phyloP scores from a whole-genome alignment of 2,329 filamentous ascomycete species.

The Aspergillus brunneoviolaceus region DNA sequence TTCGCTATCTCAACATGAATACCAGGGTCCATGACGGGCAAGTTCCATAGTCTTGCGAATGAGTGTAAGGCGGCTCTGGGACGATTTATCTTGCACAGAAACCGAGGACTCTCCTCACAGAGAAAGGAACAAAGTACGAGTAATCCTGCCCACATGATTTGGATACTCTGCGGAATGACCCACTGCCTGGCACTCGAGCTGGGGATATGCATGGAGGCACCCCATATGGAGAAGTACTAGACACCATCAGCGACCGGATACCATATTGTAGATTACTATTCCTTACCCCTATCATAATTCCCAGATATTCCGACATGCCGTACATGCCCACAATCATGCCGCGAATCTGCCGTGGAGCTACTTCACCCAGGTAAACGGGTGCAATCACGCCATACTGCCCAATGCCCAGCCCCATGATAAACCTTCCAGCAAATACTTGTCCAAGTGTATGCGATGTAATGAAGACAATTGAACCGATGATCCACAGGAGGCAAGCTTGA shows the following conservation, averaged over 20 bases:
- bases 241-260: not conserved
- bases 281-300: constrained; percentile 23
- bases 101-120: constrained; percentile 65
- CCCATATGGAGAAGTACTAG: constrained; percentile 40
- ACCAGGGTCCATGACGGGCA: constrained; percentile 20
- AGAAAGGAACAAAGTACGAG: constrained; percentile 66
- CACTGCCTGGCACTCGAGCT: constrained; percentile 42
- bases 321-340: constrained; percentile 53
- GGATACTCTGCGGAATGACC: constrained; percentile 67
- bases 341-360: constrained; percentile 68
- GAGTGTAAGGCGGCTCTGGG: constrained; percentile 41
- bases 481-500: constrained; percentile 21
- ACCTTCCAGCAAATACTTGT: constrained; percentile 32
- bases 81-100: constrained; percentile 62
- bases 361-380: constrained; percentile 84
- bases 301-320: constrained; percentile 24
- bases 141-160: constrained; percentile 69
- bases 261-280: too few species aligned
- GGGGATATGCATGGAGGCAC: constrained; percentile 50
- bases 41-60: constrained; percentile 53
- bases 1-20: constrained; percentile 14
- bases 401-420: constrained; percentile 35
- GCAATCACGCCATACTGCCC: constrained; percentile 72
- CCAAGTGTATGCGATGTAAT: constrained; percentile 30
- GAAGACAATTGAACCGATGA: constrained; percentile 31